Conservation (phyloP, 768 basidiomycete species). For the Pleurotus citrinopileatus region DNA sequence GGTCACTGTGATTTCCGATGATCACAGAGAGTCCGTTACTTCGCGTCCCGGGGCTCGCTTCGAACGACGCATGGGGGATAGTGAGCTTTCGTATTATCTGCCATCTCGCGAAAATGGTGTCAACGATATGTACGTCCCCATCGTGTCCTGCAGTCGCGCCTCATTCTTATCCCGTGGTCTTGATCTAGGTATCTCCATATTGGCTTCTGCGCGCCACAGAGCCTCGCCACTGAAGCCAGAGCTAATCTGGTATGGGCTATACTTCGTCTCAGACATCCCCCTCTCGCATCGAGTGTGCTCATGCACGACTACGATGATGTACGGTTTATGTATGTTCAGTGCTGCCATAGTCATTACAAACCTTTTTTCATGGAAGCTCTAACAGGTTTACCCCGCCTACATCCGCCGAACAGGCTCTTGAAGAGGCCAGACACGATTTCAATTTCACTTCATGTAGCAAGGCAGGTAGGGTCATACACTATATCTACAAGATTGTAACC, state of each 20-base stretch:
- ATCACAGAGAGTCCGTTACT: background rate
- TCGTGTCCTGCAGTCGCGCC: background rate
- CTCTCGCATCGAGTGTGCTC: constrained; percentile 60
- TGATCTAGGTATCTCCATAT: constrained; percentile 73
- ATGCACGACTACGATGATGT: constrained; percentile 66
- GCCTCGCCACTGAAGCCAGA: constrained; percentile 41
- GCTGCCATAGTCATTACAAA: background rate
- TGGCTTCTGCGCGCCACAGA: constrained; percentile 50
- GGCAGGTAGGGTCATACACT: constrained; percentile 42
- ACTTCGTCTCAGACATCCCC: constrained; percentile 65
- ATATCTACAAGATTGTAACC: background rate
- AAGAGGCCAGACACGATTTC: constrained; percentile 43
- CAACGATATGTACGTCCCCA: constrained; percentile 72
- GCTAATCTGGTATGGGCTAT: constrained; percentile 69
- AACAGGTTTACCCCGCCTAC: constrained; percentile 45
- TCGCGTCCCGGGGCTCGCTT: constrained; percentile 17
- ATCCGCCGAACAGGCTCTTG: constrained; percentile 41
- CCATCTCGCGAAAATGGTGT: constrained; percentile 78
- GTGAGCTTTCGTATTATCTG: constrained; percentile 77
- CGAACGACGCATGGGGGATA: constrained; percentile 67
- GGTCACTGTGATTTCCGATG: background rate
- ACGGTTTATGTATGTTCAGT: constrained; percentile 55
- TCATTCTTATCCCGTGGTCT: background rate
- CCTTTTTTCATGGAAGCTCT: background rate
- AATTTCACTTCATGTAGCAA: constrained; percentile 50